Conservation (phyloP, 192 early-diverging fungal genomes). For the Gonapodya sp. region DNA sequence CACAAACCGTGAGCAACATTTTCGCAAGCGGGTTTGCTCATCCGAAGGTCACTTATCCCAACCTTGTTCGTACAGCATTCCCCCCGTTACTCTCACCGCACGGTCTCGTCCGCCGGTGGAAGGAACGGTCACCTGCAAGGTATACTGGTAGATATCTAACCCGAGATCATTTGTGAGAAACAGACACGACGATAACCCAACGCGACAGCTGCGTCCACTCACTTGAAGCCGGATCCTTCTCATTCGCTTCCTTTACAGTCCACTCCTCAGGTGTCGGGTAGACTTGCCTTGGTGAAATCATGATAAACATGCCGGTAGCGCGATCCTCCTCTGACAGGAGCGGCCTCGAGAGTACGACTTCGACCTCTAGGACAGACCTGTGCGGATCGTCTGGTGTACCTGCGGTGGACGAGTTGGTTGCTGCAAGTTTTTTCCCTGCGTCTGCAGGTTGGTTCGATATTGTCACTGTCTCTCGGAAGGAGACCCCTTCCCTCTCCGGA, state of each 20-base stretch:
- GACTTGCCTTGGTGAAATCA: conserved; percentile 33
- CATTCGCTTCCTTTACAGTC: conserved; percentile 46
- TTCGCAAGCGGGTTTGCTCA: too few relatives aligned
- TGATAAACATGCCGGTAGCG: conserved; percentile 38
- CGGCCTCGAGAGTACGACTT: conserved; percentile 30
- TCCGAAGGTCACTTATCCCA: background rate
- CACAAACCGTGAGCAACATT: too few relatives aligned
- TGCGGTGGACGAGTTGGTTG: conserved; percentile 2
- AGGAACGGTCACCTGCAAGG: conserved; percentile 33
- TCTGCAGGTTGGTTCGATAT: conserved; percentile 22
- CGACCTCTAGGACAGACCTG: conserved; percentile 29
- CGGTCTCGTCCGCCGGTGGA: conserved; percentile 29
- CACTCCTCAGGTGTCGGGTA: conserved; percentile 51
- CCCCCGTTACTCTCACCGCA: conserved; percentile 26
- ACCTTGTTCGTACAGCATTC: conserved; percentile 4
- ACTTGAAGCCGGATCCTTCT: conserved; percentile 56
- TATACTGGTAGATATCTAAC: conserved; percentile 42
- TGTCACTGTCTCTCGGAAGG: conserved; percentile 25
- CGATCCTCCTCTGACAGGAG: conserved; percentile 33
- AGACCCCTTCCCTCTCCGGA: conserved; percentile 26
- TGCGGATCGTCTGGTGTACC: conserved; percentile 16
- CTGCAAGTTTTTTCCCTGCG: conserved; percentile 28
- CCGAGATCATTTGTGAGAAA: background rate
- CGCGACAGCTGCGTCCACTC: conserved; percentile 8
- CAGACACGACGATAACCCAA: background rate